These are phyloP conservation scores for Penicillium pancosmium DNA, from an alignment of 495 filamentous ascomycete species.

Conservation along the genomic window DNA sequence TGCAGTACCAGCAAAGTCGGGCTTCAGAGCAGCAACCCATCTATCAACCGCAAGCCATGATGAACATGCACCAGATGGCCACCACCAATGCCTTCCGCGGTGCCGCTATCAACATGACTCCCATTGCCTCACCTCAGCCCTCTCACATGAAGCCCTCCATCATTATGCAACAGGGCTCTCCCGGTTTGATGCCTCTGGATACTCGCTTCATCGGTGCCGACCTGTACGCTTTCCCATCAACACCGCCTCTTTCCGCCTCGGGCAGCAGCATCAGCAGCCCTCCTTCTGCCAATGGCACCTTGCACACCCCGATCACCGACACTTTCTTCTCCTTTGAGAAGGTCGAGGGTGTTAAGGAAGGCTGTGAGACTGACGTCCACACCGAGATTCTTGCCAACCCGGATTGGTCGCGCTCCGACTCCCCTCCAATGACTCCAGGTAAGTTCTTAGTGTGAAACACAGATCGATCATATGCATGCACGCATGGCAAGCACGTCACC, in stretches of 20 bases:
- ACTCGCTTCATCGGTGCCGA: conserved; percentile 72
- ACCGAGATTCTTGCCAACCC: conserved; percentile 74
- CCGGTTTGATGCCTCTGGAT: conserved; percentile 73
- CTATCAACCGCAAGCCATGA: conserved; percentile 47
- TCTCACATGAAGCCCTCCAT: conserved; percentile 76
- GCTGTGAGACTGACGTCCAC: conserved; percentile 73
- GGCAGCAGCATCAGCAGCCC: conserved; percentile 87
- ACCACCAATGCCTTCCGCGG: conserved; percentile 61
- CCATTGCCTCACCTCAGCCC: conserved; percentile 77
- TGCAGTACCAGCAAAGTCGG: conserved; percentile 45
- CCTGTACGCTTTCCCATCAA: conserved; percentile 78
- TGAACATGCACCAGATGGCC: conserved; percentile 77
- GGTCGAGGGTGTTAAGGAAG: conserved; percentile 80
- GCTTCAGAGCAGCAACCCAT: conserved; percentile 40
- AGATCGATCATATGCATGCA: conserved; percentile 5
- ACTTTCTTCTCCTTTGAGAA: conserved; percentile 75
- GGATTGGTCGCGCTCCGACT: conserved; percentile 75
- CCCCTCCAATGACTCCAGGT: conserved; percentile 94
- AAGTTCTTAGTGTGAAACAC: conserved; percentile 46
- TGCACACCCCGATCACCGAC: conserved; percentile 82
- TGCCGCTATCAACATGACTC: conserved; percentile 62
- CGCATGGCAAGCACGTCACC: not conserved
- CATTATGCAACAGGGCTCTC: conserved; percentile 68
- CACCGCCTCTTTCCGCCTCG: conserved; percentile 83
- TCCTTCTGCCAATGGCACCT: conserved; percentile 70